Conservation (phyloP, 1,139 yeast species). For the Oligophagozyma castellii region DNA sequence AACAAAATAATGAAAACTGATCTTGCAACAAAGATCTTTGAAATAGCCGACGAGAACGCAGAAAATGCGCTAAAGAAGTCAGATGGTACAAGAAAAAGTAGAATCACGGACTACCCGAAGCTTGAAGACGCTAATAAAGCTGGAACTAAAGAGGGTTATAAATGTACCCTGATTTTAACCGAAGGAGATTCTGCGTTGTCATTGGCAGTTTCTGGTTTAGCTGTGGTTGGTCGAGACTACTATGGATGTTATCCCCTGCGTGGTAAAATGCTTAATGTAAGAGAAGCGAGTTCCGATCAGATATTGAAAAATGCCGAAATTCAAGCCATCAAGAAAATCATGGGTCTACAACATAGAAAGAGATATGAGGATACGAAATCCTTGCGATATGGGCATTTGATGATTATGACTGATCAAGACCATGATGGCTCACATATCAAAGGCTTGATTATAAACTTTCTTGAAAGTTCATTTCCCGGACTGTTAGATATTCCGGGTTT, state of each 20-base stretch:
- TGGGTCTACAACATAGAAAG: constrained; percentile 91
- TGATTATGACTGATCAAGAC: constrained; percentile 99
- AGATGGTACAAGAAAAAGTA: constrained; percentile 76
- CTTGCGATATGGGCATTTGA: constrained; percentile 86
- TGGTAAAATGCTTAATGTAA: constrained; percentile 87
- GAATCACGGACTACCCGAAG: constrained; percentile 83
- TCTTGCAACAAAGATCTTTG: constrained; percentile 67
- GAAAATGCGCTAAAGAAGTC: constrained; percentile 77
- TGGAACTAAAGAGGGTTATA: constrained; percentile 83
- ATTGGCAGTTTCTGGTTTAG: constrained; percentile 84
- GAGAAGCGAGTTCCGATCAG: constrained; percentile 94
- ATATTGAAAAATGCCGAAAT: constrained; percentile 87
- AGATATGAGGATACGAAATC: constrained; percentile 59
- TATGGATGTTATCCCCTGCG: constrained; percentile 94
- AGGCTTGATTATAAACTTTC: constrained; percentile 85
- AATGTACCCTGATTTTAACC: constrained; percentile 84
- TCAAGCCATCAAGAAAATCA: constrained; percentile 86
- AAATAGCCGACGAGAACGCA: constrained; percentile 76
- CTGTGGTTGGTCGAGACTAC: constrained; percentile 90
- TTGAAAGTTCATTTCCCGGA: constrained; percentile 93
- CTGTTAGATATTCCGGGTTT: constrained; percentile 84
- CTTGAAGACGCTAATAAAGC: constrained; percentile 95
- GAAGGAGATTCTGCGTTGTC: constrained; percentile 98
- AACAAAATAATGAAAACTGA: constrained; percentile 64
- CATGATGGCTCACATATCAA: constrained; percentile 98